These are phyloP conservation scores for Erysimum cheiranthoides DNA, from an alignment of 345 rosid species.

Conservation along the genomic window DNA sequence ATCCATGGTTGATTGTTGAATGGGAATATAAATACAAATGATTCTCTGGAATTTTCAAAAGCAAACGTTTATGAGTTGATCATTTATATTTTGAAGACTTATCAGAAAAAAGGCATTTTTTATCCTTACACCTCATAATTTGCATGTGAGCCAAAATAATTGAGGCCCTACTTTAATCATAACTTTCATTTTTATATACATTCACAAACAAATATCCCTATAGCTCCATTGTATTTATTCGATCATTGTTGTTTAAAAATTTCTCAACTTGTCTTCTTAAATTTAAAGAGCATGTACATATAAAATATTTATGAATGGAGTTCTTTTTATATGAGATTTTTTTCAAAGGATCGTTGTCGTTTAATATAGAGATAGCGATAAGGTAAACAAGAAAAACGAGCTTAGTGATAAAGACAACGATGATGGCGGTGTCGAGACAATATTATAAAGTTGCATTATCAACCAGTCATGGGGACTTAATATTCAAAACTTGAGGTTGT, in stretches of 20 bases:
- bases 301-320: background rate
- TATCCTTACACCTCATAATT: constrained; percentile 46
- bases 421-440: constrained; percentile 33
- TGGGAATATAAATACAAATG: constrained; percentile 23
- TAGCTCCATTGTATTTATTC: constrained; percentile 33
- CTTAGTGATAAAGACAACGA: constrained; percentile 41
- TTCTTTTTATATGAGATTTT: constrained; percentile 6
- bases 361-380: constrained; percentile 28
- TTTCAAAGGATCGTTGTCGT: constrained; percentile 41
- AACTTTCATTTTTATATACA: constrained; percentile 33
- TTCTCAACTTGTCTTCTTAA: constrained; percentile 29
- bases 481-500: constrained; percentile 23
- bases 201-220: constrained; percentile 4
- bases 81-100: constrained; percentile 34
- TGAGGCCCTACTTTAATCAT: constrained; percentile 48
- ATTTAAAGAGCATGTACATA: constrained; percentile 31
- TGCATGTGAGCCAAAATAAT: constrained; percentile 51
- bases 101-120: constrained; percentile 25
- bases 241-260: background rate
- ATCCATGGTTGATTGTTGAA: constrained; percentile 34
- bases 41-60: constrained; percentile 32
- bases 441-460: constrained; percentile 34
- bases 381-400: constrained; percentile 29
- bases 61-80: constrained; percentile 38
- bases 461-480: constrained; percentile 15